Percentiles rank a stretch among this genome's conserved stretches.
phyloP scores from a whole-genome alignment of 306 rosid species.

The Fagus crenata region DNA sequence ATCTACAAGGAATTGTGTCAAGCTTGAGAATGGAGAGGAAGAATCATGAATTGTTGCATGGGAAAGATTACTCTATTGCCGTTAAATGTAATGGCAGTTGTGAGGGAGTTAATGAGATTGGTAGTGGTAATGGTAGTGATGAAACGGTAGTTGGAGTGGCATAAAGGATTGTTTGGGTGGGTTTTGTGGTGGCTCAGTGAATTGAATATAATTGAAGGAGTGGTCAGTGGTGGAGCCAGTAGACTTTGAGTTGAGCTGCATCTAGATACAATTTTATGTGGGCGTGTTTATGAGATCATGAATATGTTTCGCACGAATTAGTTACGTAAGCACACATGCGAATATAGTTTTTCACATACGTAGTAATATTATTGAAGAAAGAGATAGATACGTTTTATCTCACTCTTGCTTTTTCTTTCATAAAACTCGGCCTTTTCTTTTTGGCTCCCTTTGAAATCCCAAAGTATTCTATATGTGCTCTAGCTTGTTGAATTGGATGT shows the following conservation, averaged over 20 bases:
- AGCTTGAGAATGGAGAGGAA: slow-evolving; percentile 37
- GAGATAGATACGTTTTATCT: background rate
- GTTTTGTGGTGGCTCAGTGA: background rate
- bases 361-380: background rate
- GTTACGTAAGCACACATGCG: background rate
- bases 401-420: background rate
- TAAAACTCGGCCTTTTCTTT: background rate
- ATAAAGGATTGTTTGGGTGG: slow-evolving; percentile 6
- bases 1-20: slow-evolving; percentile 47
- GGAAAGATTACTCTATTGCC: slow-evolving; percentile 6
- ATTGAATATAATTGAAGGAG: slow-evolving; percentile 10
- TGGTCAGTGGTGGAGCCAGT: background rate
- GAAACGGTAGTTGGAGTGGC: slow-evolving; percentile 21
- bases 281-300: background rate
- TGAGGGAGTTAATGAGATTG: slow-evolving; percentile 21
- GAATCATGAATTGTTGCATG: slow-evolving; percentile 17
- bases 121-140: background rate
- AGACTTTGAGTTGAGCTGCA: background rate
- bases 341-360: background rate
- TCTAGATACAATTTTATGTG: background rate
- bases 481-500: background rate
- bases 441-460: background rate
- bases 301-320: background rate
- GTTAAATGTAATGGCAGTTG: slow-evolving; percentile 14
- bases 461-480: background rate